These are phyloP conservation scores for Centella asiatica DNA, from an alignment of 129 eudicot genomes.

Conservation along the genomic window DNA sequence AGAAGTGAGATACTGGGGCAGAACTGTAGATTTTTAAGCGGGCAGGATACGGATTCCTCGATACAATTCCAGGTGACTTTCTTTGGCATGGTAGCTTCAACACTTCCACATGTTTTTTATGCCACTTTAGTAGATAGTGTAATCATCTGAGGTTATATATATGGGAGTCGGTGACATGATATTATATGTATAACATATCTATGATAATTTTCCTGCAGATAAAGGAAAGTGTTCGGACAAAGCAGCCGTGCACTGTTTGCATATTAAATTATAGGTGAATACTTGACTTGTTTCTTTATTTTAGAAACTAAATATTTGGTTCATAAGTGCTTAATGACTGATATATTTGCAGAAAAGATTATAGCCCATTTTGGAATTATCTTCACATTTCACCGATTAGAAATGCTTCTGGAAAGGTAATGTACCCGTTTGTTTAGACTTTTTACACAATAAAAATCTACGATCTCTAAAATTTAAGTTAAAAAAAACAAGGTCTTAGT, in stretches of 20 bases:
- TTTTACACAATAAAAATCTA: no score
- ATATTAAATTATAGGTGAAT: constrained; percentile 72
- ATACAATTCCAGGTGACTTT: constrained; percentile 19
- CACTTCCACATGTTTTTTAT: no score
- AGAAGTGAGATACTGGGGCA: constrained; percentile 71
- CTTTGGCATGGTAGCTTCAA: background rate
- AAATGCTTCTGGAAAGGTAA: constrained; percentile 76
- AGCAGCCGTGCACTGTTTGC: constrained; percentile 52
- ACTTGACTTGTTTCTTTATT: background rate
- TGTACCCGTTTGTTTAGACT: no score
- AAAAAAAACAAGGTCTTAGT: no score
- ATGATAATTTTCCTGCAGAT: constrained; percentile 44
- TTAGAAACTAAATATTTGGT: constrained; percentile 6
- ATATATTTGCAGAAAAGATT: constrained; percentile 42
- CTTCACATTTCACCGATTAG: constrained; percentile 68
- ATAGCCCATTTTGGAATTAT: constrained; percentile 51
- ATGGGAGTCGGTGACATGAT: background rate
- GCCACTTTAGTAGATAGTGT: no score
- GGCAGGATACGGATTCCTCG: constrained; percentile 44
- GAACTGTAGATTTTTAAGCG: constrained; percentile 53
- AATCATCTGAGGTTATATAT: no score
- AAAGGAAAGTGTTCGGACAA: constrained; percentile 35
- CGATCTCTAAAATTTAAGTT: no score
- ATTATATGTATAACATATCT: background rate
- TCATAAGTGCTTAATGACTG: background rate